Percentiles rank a stretch among this genome's conserved stretches.
These are phyloP conservation scores for Scheffersomyces quercinus DNA, from an alignment of 1,139 yeast genomes.

Conservation along the genomic window DNA sequence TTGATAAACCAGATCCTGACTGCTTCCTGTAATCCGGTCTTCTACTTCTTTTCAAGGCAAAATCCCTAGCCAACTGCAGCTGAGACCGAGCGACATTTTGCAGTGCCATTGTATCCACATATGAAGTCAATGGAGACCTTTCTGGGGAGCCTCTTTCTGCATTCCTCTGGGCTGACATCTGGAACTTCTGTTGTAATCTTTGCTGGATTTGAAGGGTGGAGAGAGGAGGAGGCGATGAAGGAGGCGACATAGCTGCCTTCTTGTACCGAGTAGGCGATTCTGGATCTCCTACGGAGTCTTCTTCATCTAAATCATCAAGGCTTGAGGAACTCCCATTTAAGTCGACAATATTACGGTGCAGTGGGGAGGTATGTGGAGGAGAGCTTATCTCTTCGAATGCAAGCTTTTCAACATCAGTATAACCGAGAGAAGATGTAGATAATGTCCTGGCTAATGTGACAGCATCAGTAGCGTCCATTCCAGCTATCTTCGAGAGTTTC, in stretches of 20 bases:
- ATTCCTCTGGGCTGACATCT: constrained; percentile 1
- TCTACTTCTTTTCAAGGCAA: constrained; percentile 42
- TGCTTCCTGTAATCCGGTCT: constrained; percentile 43
- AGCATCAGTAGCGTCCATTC: constrained; percentile 73
- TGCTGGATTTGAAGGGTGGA: constrained; percentile 16
- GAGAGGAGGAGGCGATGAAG: constrained; percentile 6
- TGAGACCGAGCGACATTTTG: background rate
- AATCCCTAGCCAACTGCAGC: constrained; percentile 16
- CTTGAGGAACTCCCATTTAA: constrained; percentile 5
- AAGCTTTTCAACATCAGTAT: constrained; percentile 50
- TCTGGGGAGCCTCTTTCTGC: no score
- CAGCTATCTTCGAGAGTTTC: constrained; percentile 65
- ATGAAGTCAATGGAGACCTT: no score
- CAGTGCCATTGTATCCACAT: no score
- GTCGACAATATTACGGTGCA: constrained; percentile 7
- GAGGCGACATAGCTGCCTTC: background rate
- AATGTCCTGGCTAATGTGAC: constrained; percentile 72
- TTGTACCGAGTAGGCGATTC: constrained; percentile 11
- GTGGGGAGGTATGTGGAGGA: constrained; percentile 15
- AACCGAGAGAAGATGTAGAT: constrained; percentile 59
- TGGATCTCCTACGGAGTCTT: constrained; percentile 7
- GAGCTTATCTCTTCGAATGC: constrained; percentile 43
- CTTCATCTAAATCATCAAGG: constrained; percentile 6
- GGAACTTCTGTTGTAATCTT: constrained; percentile 15
- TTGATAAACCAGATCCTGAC: constrained; percentile 9